Base-by-base conservation (phyloP, 2,329 filamentous ascomycete genomes). In the Cordyceps militaris region DNA sequence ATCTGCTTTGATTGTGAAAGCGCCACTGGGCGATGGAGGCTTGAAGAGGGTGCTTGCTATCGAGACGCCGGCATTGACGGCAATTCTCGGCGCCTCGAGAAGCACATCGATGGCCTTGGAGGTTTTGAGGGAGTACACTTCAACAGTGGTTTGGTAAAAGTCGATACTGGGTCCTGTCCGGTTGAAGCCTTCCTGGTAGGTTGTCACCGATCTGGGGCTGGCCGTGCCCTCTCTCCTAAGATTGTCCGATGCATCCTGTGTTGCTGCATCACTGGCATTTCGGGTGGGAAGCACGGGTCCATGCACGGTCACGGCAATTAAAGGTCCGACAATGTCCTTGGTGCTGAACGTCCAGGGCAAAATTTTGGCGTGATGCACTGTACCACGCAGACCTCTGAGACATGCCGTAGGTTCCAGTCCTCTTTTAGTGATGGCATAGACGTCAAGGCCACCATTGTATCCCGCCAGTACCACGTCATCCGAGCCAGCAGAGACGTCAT, bases 121-220 rank as follows among this genome's bases (percentile, higher is more conserved):
- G n/a, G 86, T 89, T 64, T 82, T 84, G 60, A 97, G 75, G 1
- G 92, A 97, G 71, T 93, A 96, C 0, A 97, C 77, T 64, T 97
- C 91, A 6, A 96, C 90, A 0, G 87, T 87, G 0, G 92, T 97
- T 71, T 96, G 91, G 66, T 93, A 95, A 48, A 80, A 79, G 51
- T 83, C 80, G 59, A 85, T 76, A 5, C 69, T 64, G 40, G 73
- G 63, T 40, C 67, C 60, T 56, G 67, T 63, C 56, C 71, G 73
- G 34, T 70, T 65, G 57, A 65, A 64, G 47, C 65, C 67, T 46
- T 71, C 73, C 62, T 73, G 71, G 62, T 70, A 74, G 40, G 71
- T 66, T 57, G 67, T 67, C 21, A 73, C 71, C 4, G 73, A 69
- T 63, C 75, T 70, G 53, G 76, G 71, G 56, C 75, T 73, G 56